Evolutionary conservation across 805 yeast species (phyloP).

Genomic region (Yarrowia porcina): DNA sequence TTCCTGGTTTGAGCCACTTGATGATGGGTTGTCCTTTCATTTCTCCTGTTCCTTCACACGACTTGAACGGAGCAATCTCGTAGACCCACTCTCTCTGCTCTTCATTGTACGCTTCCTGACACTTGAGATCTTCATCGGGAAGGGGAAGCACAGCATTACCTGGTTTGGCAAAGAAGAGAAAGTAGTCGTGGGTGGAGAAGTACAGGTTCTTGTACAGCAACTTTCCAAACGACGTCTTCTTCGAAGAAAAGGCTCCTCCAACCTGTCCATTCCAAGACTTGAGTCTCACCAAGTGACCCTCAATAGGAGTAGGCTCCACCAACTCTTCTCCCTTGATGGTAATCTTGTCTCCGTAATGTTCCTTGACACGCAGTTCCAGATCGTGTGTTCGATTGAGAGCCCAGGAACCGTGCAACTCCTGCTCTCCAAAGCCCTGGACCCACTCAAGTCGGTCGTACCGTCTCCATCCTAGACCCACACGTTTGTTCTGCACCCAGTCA

Average conservation of each 20-base stretch:
- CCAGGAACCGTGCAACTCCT: slow-evolving; percentile 46
- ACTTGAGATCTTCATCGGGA: slow-evolving; percentile 44
- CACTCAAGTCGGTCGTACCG: slow-evolving; percentile 75
- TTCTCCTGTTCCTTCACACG: slow-evolving; percentile 47
- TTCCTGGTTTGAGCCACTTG: slow-evolving; percentile 38
- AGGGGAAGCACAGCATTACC: slow-evolving; percentile 56
- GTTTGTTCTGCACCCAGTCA: slow-evolving; percentile 27
- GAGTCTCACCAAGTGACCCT: slow-evolving; percentile 70
- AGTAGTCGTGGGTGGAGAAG: slow-evolving; percentile 57
- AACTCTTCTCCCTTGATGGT: slow-evolving; percentile 31
- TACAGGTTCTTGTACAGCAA: slow-evolving; percentile 56
- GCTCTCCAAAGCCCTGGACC: slow-evolving; percentile 49
- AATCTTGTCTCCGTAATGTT: slow-evolving; percentile 35
- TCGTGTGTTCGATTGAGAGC: slow-evolving; percentile 47
- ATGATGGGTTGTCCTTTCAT: slow-evolving; percentile 54
- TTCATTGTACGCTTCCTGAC: slow-evolving; percentile 36
- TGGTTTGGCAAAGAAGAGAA: slow-evolving; percentile 57
- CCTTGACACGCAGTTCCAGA: slow-evolving; percentile 55
- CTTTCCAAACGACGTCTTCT: slow-evolving; percentile 35
- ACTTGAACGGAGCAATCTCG: slow-evolving; percentile 53
- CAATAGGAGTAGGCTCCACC: slow-evolving; percentile 69
- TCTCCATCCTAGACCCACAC: slow-evolving; percentile 58
- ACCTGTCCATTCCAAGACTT: slow-evolving; percentile 49
- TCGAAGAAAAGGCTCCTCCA: not conserved
- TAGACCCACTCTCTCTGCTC: slow-evolving; percentile 38